phyloP scores from a whole-genome alignment of 1,139 yeast species.

The Kurtzmaniella quercitrusa region DNA sequence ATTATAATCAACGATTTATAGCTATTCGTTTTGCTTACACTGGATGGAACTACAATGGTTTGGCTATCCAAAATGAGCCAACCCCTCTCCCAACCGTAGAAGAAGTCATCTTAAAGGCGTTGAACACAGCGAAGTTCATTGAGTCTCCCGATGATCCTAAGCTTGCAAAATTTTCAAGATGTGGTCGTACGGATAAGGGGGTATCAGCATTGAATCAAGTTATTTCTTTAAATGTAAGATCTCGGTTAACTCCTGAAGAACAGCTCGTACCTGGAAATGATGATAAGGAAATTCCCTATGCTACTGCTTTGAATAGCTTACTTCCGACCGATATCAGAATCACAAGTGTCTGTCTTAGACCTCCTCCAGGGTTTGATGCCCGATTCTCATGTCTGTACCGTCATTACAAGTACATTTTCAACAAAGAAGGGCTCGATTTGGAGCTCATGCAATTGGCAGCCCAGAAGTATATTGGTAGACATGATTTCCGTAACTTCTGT shows the following conservation, averaged over 20 bases:
- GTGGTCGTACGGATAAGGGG: constrained; percentile 96
- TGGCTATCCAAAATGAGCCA: constrained; percentile 72
- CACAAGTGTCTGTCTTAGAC: constrained; percentile 78
- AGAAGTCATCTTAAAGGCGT: constrained; percentile 65
- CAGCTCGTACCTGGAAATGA: constrained; percentile 59
- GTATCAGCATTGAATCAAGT: constrained; percentile 98
- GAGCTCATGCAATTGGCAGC: constrained; percentile 73
- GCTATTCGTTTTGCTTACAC: constrained; percentile 82
- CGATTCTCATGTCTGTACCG: constrained; percentile 82
- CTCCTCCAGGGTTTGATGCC: constrained; percentile 83
- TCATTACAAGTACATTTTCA: constrained; percentile 81
- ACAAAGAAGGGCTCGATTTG: constrained; percentile 51
- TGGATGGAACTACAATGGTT: constrained; percentile 93
- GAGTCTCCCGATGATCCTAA: constrained; percentile 52
- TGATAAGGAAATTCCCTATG: constrained; percentile 66
- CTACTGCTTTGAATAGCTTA: constrained; percentile 67
- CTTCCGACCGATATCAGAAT: constrained; percentile 79
- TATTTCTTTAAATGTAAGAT: constrained; percentile 72
- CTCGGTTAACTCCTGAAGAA: constrained; percentile 53
- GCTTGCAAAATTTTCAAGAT: constrained; percentile 71
- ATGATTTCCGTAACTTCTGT: constrained; percentile 93
- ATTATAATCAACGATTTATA: constrained; percentile 61
- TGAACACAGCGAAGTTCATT: constrained; percentile 64
- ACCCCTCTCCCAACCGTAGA: constrained; percentile 89
- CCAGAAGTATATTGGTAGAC: constrained; percentile 57